Conservation (phyloP, 2,329 filamentous ascomycete species). For the Colletotrichum musae region DNA sequence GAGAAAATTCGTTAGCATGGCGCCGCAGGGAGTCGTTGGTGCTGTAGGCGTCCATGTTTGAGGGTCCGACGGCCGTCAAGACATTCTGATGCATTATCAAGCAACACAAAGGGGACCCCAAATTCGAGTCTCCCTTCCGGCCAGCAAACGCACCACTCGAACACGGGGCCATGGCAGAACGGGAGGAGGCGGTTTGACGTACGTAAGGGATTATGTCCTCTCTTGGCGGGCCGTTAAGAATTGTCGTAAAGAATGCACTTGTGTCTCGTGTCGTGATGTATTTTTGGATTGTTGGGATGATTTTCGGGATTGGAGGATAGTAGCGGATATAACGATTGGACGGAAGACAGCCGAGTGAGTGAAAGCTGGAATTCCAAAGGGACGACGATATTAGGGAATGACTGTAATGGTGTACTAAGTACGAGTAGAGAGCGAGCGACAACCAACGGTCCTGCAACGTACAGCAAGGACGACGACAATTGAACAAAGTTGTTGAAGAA, state of each 20-base stretch:
- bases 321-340: conserved; percentile 60
- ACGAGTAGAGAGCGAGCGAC: conserved; percentile 43
- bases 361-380: conserved; percentile 56
- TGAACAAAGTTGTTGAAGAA: conserved; percentile 46
- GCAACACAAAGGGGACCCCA: conserved; percentile 22
- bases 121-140: conserved; percentile 24
- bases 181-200: conserved; percentile 16
- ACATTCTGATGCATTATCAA: conserved; percentile 35
- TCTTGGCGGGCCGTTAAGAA: conserved; percentile 32
- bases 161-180: background rate
- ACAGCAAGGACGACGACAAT: conserved; percentile 53
- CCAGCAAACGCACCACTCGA: conserved; percentile 13
- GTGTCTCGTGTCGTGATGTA: conserved; percentile 37
- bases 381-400: conserved; percentile 44
- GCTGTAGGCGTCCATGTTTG: conserved; percentile 14
- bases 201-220: conserved; percentile 40
- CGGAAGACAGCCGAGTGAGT: conserved; percentile 63
- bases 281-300: conserved; percentile 30
- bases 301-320: conserved; percentile 23
- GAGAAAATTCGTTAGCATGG: conserved; percentile 26
- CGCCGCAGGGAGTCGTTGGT: conserved; percentile 4
- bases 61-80: conserved; percentile 18
- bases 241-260: conserved; percentile 39
- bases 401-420: conserved; percentile 43
- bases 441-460: conserved; percentile 47